phyloP scores from a whole-genome alignment of 306 rosid genomes.

The Casuarina equisetifolia region DNA sequence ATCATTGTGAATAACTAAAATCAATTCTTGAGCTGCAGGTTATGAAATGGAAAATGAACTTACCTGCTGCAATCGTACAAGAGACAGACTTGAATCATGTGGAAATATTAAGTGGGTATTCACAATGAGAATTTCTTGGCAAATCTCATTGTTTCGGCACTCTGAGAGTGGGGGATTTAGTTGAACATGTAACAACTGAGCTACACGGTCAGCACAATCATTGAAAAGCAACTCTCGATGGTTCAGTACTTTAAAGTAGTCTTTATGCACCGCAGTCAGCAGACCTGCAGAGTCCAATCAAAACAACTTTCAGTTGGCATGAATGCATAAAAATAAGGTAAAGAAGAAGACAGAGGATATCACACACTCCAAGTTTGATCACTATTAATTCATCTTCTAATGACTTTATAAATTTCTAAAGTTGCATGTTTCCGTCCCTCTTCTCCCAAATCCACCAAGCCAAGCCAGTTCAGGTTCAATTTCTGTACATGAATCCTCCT shows the following conservation, averaged over 20 bases:
- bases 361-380: neutral
- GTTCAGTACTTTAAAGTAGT: conserved; percentile 50
- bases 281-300: conserved; percentile 41
- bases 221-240: conserved; percentile 58
- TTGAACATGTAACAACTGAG: conserved; percentile 61
- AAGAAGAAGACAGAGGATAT: neutral
- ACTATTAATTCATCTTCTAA: neutral
- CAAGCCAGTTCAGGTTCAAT: neutral
- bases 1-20: conserved; percentile 3
- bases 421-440: neutral
- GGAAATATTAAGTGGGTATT: conserved; percentile 61
- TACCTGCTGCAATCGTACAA: conserved; percentile 60
- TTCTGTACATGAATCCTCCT: conserved; percentile 1
- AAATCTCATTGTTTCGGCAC: conserved; percentile 34
- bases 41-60: conserved; percentile 9
- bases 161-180: conserved; percentile 37
- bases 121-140: conserved; percentile 59
- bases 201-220: conserved; percentile 61
- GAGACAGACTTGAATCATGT: conserved; percentile 53
- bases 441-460: neutral
- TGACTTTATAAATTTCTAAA: neutral
- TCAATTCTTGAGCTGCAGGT: neutral
- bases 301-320: conserved; percentile 19
- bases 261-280: conserved; percentile 54
- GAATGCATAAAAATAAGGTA: conserved; percentile 8